Evolutionary conservation across 2,329 filamentous ascomycete species (phyloP).

Genomic region (Drechslerella coelobrocha): DNA sequence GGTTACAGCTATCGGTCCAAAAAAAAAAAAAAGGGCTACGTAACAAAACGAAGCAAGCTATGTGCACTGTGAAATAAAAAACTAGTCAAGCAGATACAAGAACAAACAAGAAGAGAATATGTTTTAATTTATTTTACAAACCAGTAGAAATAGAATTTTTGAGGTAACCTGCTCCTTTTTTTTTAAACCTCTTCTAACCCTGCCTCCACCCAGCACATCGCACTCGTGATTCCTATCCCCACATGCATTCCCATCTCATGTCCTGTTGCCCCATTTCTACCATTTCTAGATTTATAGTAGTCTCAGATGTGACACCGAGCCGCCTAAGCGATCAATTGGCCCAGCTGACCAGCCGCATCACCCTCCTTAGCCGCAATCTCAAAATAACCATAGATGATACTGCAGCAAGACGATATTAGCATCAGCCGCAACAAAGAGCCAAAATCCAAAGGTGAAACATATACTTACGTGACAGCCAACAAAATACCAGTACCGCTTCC

Average conservation of each 20-base stretch:
- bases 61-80: slow-evolving; percentile 31
- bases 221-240: slow-evolving; percentile 19
- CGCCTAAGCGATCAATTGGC: slow-evolving; percentile 54
- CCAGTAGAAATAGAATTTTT: slow-evolving; percentile 36
- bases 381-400: slow-evolving; percentile 99
- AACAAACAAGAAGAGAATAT: slow-evolving; percentile 7
- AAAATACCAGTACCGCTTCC: slow-evolving; percentile 97
- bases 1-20: too few species aligned
- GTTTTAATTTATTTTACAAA: slow-evolving; percentile 51
- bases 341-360: slow-evolving; percentile 75
- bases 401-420: slow-evolving; percentile 60
- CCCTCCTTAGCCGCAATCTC: slow-evolving; percentile 99
- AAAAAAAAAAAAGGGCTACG: neutral
- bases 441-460: neutral
- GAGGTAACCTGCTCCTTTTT: slow-evolving; percentile 12
- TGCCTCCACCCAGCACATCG: neutral
- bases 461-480: slow-evolving; percentile 92
- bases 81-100: slow-evolving; percentile 4
- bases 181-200: neutral
- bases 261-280: too few species aligned
- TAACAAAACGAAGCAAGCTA: too few species aligned
- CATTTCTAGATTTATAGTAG: slow-evolving; percentile 13
- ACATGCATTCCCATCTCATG: too few species aligned
- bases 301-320: neutral
- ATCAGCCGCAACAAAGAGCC: neutral